phyloP scores from a whole-genome alignment of 305 asterid genomes.

The Fraxinus floribunda region DNA sequence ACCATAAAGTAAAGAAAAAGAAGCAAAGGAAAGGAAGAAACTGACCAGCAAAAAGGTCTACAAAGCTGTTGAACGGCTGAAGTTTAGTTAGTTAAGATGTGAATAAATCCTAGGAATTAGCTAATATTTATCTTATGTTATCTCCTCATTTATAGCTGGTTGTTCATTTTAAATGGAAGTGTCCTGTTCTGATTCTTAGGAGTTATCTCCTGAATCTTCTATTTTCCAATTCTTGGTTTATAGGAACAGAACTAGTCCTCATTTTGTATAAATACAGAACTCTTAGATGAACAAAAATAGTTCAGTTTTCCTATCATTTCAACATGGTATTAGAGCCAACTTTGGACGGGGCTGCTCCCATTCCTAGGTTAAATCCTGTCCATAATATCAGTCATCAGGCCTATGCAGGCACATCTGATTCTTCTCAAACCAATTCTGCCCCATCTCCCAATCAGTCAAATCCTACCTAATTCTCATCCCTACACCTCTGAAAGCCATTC shows the following conservation, averaged over 20 bases:
- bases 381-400: background rate
- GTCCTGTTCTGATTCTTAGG: background rate
- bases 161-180: background rate
- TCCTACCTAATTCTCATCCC: background rate
- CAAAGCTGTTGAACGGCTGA: background rate
- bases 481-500: background rate
- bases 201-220: background rate
- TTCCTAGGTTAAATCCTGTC: background rate
- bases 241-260: background rate
- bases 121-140: background rate
- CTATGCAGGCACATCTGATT: background rate
- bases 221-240: background rate
- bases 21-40: background rate
- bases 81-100: background rate
- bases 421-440: background rate
- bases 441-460: background rate
- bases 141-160: background rate
- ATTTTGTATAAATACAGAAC: too few relatives aligned
- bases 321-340: background rate
- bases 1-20: conserved; percentile 9
- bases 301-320: background rate
- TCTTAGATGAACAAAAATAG: background rate
- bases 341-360: background rate
- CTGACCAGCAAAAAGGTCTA: background rate
- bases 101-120: background rate